Evolutionary conservation across 2,329 filamentous ascomycete genomes (phyloP).

Genomic region (Leptographium lundbergii): DNA sequence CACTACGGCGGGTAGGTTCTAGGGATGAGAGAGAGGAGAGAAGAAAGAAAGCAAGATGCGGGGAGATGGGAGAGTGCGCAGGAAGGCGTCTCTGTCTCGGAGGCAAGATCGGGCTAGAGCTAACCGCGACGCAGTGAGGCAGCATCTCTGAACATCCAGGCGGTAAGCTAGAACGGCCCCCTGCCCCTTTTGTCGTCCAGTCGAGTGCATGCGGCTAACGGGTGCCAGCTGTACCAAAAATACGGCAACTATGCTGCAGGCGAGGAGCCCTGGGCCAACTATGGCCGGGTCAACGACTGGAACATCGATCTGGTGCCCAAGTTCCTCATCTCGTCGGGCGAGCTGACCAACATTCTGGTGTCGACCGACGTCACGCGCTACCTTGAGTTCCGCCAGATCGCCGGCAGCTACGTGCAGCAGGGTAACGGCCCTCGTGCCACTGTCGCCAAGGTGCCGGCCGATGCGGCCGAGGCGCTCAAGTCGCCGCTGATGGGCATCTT

Average conservation of each 20-base stretch:
- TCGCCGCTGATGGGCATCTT: constrained; percentile 95
- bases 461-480: constrained; percentile 77
- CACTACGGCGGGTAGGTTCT: constrained; percentile 85
- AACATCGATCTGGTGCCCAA: constrained; percentile 98
- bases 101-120: constrained; percentile 8
- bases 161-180: constrained; percentile 41
- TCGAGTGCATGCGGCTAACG: neutral
- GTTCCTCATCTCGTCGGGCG: constrained; percentile 95
- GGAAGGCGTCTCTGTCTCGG: neutral
- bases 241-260: constrained; percentile 71
- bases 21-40: neutral
- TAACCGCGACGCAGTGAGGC: constrained; percentile 54
- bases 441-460: constrained; percentile 92
- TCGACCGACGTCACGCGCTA: constrained; percentile 86
- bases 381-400: constrained; percentile 88
- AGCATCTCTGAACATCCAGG: constrained; percentile 91
- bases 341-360: constrained; percentile 96
- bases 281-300: constrained; percentile 94
- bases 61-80: too few species aligned
- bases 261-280: constrained; percentile 95
- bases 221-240: constrained; percentile 77
- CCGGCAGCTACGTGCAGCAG: constrained; percentile 93
- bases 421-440: constrained; percentile 70
- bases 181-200: neutral
- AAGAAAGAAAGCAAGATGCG: neutral